A percentile compares a stretch with the other conserved stretches of the same genome.
Conservation (phyloP, 1,284 basidiomycete genomes). For the Nidula niveotomentosa region DNA sequence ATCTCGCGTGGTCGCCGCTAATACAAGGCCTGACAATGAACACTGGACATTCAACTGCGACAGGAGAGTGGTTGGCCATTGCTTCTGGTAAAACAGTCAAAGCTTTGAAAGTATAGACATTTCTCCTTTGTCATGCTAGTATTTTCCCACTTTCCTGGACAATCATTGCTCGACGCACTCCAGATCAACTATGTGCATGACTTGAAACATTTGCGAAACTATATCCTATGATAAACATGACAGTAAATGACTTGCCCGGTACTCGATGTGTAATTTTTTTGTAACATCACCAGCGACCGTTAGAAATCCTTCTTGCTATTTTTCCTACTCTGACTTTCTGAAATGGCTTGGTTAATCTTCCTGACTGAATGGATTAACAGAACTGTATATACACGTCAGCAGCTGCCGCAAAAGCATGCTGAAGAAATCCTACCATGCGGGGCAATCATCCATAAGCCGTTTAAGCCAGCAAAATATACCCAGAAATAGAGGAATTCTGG, state of each 20-base stretch:
- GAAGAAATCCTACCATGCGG: constrained; percentile 48
- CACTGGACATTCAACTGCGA: constrained; percentile 66
- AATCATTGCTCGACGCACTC: no score
- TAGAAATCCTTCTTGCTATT: constrained; percentile 4
- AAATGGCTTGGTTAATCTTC: constrained; percentile 4
- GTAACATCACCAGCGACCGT: no score
- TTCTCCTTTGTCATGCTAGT: not conserved
- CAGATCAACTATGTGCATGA: no score
- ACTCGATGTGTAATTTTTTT: not conserved
- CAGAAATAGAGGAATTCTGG: constrained; percentile 11
- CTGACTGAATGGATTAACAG: constrained; percentile 4
- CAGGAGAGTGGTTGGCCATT: constrained; percentile 91
- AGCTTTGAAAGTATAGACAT: constrained; percentile 69
- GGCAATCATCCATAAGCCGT: constrained; percentile 9
- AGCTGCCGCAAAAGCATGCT: constrained; percentile 68
- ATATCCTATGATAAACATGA: no score
- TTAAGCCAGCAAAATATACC: constrained; percentile 10
- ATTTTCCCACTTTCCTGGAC: no score
- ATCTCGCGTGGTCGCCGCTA: constrained; percentile 84
- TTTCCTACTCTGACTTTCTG: not conserved
- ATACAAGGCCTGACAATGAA: constrained; percentile 75
- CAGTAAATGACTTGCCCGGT: no score
- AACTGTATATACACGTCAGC: not conserved
- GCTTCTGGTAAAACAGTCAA: constrained; percentile 84
- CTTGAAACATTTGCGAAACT: no score